These are phyloP conservation scores for Oryza nivara DNA, from an alignment of 176 grass and related monocot genomes.

Conservation along the genomic window DNA sequence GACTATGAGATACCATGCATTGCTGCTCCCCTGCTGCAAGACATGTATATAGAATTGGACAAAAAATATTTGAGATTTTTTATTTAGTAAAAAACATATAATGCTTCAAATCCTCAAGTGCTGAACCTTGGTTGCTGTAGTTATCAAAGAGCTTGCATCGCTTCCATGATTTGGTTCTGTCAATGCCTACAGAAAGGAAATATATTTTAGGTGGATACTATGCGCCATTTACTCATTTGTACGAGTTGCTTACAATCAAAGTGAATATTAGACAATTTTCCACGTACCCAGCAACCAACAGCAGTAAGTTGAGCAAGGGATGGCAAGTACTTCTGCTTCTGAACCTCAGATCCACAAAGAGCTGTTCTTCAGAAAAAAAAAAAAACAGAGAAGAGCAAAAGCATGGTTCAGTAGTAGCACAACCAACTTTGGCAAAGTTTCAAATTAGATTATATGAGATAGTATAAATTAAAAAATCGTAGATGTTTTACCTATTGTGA, in stretches of 20 bases:
- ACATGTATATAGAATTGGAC: not conserved
- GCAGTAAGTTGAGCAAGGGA: slow-evolving; percentile 60
- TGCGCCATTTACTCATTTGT: not conserved
- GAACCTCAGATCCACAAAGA: slow-evolving; percentile 72
- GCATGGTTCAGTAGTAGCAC: not conserved
- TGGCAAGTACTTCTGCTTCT: slow-evolving; percentile 69
- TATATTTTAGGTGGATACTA: not conserved
- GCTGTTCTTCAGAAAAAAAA: slow-evolving; percentile 42
- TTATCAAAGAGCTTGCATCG: slow-evolving; percentile 77
- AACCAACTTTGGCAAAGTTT: not conserved
- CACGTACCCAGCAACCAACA: slow-evolving; percentile 69
- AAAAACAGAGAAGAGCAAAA: slow-evolving; percentile 5
- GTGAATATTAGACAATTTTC: not conserved
- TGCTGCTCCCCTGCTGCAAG: not conserved
- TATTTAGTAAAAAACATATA: not conserved
- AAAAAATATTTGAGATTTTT: not conserved
- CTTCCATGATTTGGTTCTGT: slow-evolving; percentile 88
- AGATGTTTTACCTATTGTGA: slow-evolving; percentile 61
- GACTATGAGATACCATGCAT: not conserved
- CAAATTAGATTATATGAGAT: not conserved
- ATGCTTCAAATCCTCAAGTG: slow-evolving; percentile 1
- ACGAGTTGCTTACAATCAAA: not conserved
- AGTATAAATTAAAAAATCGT: slow-evolving; percentile 4
- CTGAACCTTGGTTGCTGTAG: slow-evolving; percentile 70
- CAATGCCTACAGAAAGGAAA: slow-evolving; percentile 57